A percentile compares a stretch with the other conserved stretches of the same genome.
Conservation (phyloP, 2,329 filamentous ascomycete genomes). For the Thielaviopsis ethacetica region DNA sequence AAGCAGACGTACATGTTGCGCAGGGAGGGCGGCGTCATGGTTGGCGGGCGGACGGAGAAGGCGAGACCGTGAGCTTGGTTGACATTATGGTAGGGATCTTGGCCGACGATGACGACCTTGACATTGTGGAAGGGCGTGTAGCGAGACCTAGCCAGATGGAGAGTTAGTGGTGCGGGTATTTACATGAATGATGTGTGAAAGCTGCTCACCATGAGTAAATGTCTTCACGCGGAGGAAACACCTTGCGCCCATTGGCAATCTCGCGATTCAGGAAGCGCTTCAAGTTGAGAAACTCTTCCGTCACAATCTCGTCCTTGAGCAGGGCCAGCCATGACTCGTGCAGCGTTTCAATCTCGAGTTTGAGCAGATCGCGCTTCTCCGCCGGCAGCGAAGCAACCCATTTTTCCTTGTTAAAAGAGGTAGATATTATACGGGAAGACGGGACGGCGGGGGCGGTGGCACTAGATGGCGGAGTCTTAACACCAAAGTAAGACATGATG, state of each 20-base stretch:
- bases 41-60: conserved; percentile 86
- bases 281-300: conserved; percentile 65
- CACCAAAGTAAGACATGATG: conserved; percentile 81
- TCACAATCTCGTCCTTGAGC: conserved; percentile 71
- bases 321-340: conserved; percentile 82
- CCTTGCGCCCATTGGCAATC: conserved; percentile 52
- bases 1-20: conserved; percentile 87
- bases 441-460: conserved; percentile 17
- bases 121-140: conserved; percentile 79
- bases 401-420: conserved; percentile 54
- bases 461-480: conserved; percentile 37
- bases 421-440: conserved; percentile 16
- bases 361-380: conserved; percentile 69
- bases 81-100: conserved; percentile 91
- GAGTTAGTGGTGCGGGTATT: conserved; percentile 13
- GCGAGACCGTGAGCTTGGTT: conserved; percentile 94
- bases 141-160: conserved; percentile 75
- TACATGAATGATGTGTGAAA: not conserved
- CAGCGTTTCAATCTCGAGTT: conserved; percentile 82
- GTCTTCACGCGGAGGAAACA: conserved; percentile 77
- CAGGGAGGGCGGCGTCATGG: conserved; percentile 73
- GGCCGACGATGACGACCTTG: conserved; percentile 84
- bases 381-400: conserved; percentile 68
- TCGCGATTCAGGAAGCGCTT: conserved; percentile 80
- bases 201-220: conserved; percentile 75